phyloP scores from a whole-genome alignment of 768 basidiomycete genomes.

The Tremella fuciformis region DNA sequence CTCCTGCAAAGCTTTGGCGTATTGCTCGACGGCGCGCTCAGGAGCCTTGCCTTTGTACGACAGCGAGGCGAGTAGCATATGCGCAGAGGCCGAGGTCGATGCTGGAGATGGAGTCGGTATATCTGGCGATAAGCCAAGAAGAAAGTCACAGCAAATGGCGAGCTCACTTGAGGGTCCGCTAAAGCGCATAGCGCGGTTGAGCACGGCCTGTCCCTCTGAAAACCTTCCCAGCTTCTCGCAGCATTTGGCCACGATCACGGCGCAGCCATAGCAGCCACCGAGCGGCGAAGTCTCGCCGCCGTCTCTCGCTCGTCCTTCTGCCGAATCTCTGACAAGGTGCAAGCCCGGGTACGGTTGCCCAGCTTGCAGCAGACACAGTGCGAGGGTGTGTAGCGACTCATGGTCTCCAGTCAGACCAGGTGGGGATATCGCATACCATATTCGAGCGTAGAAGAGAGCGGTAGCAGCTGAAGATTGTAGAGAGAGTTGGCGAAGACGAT shows the following conservation, averaged over 20 bases:
- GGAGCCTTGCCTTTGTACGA: slow-evolving; percentile 38
- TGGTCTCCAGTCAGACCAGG: slow-evolving; percentile 24
- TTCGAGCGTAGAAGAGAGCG: slow-evolving; percentile 40
- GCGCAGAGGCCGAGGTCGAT: slow-evolving; percentile 20
- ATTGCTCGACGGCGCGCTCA: slow-evolving; percentile 32
- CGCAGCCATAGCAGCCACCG: slow-evolving; percentile 39
- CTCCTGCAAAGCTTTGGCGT: slow-evolving; percentile 35
- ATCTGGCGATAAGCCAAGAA: slow-evolving; percentile 15
- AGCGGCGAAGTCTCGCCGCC: not conserved
- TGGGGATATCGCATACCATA: slow-evolving; percentile 30
- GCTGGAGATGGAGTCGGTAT: slow-evolving; percentile 21
- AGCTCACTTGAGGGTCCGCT: slow-evolving; percentile 27
- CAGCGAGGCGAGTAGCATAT: slow-evolving; percentile 28
- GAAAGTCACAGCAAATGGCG: not conserved
- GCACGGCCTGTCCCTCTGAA: slow-evolving; percentile 33
- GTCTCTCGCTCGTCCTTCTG: slow-evolving; percentile 21
- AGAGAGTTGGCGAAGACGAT: slow-evolving; percentile 33
- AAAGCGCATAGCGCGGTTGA: slow-evolving; percentile 31
- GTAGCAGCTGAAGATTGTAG: slow-evolving; percentile 27
- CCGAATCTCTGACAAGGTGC: slow-evolving; percentile 34
- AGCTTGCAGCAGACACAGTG: slow-evolving; percentile 33
- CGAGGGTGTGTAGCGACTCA: slow-evolving; percentile 39
- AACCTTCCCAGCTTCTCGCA: slow-evolving; percentile 39
- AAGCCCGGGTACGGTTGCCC: slow-evolving; percentile 38
- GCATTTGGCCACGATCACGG: slow-evolving; percentile 41